Percentiles rank a stretch among this genome's conserved stretches.
phyloP scores from a whole-genome alignment of 352 stramenopile species.

The Phytopythium mirpurense region DNA sequence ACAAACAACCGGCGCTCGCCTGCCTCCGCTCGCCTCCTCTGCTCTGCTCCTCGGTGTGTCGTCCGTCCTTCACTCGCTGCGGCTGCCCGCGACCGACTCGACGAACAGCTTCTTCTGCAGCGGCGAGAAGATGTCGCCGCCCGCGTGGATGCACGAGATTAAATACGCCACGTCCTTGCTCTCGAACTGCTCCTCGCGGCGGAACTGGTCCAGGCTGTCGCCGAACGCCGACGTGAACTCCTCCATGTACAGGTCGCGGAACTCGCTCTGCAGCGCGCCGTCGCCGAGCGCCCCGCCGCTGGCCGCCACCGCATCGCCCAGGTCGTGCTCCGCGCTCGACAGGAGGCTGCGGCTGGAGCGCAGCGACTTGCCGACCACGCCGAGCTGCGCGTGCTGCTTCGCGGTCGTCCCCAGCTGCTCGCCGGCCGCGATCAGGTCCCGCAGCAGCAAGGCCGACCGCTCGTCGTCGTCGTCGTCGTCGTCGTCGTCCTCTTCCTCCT shows the following conservation, averaged over 20 bases:
- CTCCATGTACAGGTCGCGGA: constrained; percentile 79
- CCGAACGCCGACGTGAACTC: constrained; percentile 82
- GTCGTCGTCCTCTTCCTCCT: constrained; percentile 29
- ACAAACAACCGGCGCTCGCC: background rate
- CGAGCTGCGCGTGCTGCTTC: constrained; percentile 43
- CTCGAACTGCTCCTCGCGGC: constrained; percentile 82
- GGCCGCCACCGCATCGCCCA: constrained; percentile 20
- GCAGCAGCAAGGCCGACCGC: constrained; percentile 44
- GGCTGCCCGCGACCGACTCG: constrained; percentile 35
- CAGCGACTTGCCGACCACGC: constrained; percentile 42
- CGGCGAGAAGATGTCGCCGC: constrained; percentile 74
- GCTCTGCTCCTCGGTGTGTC: too few species aligned
- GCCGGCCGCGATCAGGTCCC: constrained; percentile 50
- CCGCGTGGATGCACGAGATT: constrained; percentile 83
- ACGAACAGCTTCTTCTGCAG: constrained; percentile 84
- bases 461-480: constrained; percentile 25
- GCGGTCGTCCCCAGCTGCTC: constrained; percentile 40
- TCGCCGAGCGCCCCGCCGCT: constrained; percentile 8
- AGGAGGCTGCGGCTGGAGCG: constrained; percentile 52
- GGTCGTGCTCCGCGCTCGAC: constrained; percentile 35
- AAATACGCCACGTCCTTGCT: constrained; percentile 87
- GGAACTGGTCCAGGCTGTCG: constrained; percentile 80
- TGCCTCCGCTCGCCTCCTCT: background rate
- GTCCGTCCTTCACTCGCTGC: too few species aligned
- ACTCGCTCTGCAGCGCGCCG: constrained; percentile 37